Conservation (phyloP, 2,329 filamentous ascomycete genomes). For the Ascochyta koolunga region DNA sequence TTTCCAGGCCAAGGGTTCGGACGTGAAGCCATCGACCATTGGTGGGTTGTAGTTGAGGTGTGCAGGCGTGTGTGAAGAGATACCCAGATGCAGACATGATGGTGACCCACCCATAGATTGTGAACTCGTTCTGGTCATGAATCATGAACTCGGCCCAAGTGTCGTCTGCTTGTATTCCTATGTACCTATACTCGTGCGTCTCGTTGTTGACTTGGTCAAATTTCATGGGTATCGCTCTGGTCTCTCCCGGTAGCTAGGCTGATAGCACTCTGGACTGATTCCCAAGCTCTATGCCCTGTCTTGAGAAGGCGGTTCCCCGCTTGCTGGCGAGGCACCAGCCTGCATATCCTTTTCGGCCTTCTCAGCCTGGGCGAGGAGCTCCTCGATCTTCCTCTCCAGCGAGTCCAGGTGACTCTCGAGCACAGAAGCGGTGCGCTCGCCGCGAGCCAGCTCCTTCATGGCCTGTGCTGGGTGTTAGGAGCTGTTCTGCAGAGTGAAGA, state of each 20-base stretch:
- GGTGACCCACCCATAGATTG: no score
- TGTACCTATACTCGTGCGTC: not conserved
- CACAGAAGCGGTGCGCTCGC: constrained; percentile 61
- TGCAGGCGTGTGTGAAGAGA: not conserved
- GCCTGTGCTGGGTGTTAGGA: constrained; percentile 48
- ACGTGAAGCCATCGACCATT: constrained; percentile 40
- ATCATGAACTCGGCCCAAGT: not conserved
- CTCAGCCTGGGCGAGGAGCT: constrained; percentile 57
- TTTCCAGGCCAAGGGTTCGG: constrained; percentile 42
- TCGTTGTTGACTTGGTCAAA: constrained; percentile 1
- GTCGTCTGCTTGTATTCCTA: not conserved
- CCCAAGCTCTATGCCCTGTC: constrained; percentile 11
- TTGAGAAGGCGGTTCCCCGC: not conserved
- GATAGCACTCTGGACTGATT: not conserved
- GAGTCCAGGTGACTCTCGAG: constrained; percentile 61
- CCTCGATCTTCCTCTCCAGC: constrained; percentile 63
- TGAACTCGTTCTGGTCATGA: no score
- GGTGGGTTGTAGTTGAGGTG: constrained; percentile 34
- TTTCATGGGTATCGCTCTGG: constrained; percentile 3
- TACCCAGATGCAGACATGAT: constrained; percentile 9
- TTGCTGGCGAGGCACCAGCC: constrained; percentile 4
- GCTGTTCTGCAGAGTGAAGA: not conserved
- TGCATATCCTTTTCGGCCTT: constrained; percentile 43
- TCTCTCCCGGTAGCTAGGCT: no score
- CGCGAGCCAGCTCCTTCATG: constrained; percentile 59